Evolutionary conservation across 106 monocot genomes (phyloP).

Genomic region (Apostasia ramifera): DNA sequence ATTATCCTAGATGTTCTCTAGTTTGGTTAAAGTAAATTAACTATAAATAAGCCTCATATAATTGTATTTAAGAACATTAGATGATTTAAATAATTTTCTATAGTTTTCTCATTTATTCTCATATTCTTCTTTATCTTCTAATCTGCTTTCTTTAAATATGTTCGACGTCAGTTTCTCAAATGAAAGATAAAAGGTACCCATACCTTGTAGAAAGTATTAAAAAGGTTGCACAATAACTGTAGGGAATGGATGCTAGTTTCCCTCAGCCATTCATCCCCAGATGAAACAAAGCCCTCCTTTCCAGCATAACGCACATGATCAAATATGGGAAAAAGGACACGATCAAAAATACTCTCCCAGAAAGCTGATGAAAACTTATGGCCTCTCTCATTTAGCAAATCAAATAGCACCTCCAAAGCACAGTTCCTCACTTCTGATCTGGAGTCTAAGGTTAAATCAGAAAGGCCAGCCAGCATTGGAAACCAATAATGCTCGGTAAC

Average conservation of each 20-base stretch:
- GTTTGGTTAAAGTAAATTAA: too few relatives aligned
- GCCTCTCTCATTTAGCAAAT: slow-evolving; percentile 96
- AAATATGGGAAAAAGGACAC: slow-evolving; percentile 94
- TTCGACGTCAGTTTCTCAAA: too few relatives aligned
- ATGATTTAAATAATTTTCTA: too few relatives aligned
- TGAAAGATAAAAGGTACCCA: too few relatives aligned
- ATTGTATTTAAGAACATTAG: too few relatives aligned
- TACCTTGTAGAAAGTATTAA: slow-evolving; percentile 97
- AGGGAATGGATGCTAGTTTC: slow-evolving; percentile 97
- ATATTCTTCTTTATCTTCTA: too few relatives aligned
- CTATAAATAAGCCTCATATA: too few relatives aligned
- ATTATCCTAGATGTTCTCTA: too few relatives aligned
- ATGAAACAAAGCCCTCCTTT: slow-evolving; percentile 64
- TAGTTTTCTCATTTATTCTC: too few relatives aligned
- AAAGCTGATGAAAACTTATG: slow-evolving; percentile 86
- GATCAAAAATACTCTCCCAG: slow-evolving; percentile 92
- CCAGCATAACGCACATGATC: slow-evolving; percentile 89
- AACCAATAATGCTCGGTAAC: slow-evolving; percentile 98
- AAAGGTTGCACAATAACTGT: slow-evolving; percentile 95
- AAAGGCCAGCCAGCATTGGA: slow-evolving; percentile 91
- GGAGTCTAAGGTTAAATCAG: slow-evolving; percentile 84
- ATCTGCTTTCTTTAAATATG: too few relatives aligned
- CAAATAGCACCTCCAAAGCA: slow-evolving; percentile 97
- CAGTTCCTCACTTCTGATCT: slow-evolving; percentile 87
- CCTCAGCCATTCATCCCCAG: slow-evolving; percentile 86